These are phyloP conservation scores for Gillenia trifoliata DNA, from an alignment of 306 rosid genomes.

Conservation along the genomic window DNA sequence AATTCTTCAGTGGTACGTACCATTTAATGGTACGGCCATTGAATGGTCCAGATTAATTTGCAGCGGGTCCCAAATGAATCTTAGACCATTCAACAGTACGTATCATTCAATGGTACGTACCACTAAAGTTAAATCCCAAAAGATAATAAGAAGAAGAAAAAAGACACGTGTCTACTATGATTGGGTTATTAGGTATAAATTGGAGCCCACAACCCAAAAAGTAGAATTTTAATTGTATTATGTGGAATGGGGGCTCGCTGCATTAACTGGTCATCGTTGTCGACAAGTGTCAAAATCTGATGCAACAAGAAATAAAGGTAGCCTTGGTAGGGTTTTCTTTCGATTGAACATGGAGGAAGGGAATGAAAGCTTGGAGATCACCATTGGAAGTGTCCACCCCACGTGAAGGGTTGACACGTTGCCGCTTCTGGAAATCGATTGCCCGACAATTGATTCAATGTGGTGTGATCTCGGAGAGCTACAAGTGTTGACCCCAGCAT, in stretches of 20 bases:
- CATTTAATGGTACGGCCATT: too few relatives aligned
- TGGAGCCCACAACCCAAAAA: slow-evolving; percentile 21
- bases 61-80: too few relatives aligned
- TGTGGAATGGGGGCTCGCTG: background rate
- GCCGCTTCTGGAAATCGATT: background rate
- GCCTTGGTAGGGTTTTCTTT: too few relatives aligned
- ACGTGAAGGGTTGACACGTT: slow-evolving; percentile 4
- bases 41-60: too few relatives aligned
- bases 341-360: too few relatives aligned
- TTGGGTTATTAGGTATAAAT: slow-evolving; percentile 20
- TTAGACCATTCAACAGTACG: too few relatives aligned
- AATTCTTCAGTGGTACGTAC: too few relatives aligned
- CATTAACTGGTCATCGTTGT: background rate
- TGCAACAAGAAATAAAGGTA: background rate
- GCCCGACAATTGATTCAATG: slow-evolving; percentile 22
- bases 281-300: slow-evolving; percentile 17
- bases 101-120: too few relatives aligned
- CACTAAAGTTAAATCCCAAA: too few relatives aligned
- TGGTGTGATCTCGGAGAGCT: too few relatives aligned
- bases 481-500: background rate
- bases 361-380: background rate
- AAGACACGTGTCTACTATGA: too few relatives aligned
- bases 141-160: too few relatives aligned
- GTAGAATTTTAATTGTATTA: background rate
- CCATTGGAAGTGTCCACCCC: background rate